Percentiles rank a stretch among this genome's conserved stretches.
These are phyloP conservation scores for Cystoisospora suis DNA, from an alignment of 169 alveolate genomes.

Conservation along the genomic window DNA sequence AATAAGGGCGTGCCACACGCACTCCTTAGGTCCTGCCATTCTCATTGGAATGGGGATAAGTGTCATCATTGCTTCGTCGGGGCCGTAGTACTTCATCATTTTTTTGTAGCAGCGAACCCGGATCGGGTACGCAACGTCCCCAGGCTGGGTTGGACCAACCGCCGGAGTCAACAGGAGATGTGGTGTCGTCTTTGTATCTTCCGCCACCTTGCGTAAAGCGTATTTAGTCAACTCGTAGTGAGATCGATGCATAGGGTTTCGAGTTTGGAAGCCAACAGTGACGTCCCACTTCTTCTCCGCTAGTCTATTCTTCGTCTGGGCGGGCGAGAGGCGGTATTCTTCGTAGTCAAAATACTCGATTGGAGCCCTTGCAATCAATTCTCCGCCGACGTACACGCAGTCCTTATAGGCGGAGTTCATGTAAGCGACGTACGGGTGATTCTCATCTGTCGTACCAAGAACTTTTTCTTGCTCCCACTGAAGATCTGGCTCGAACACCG, in stretches of 20 bases:
- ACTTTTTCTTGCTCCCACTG: slow-evolving; percentile 57
- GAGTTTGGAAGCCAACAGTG: slow-evolving; percentile 75
- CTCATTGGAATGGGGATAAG: slow-evolving; percentile 73
- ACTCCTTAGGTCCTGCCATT: slow-evolving; percentile 79
- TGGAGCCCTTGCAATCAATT: slow-evolving; percentile 1
- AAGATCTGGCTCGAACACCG: slow-evolving; percentile 50
- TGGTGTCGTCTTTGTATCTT: slow-evolving; percentile 1
- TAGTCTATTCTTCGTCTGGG: slow-evolving; percentile 5
- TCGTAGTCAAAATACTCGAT: slow-evolving; percentile 61
- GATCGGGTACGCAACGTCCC: slow-evolving; percentile 68
- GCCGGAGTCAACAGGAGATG: slow-evolving; percentile 69
- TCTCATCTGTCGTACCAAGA: slow-evolving; percentile 60
- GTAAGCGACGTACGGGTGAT: slow-evolving; percentile 66
- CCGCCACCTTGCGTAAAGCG: slow-evolving; percentile 33
- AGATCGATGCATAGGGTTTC: slow-evolving; percentile 74
- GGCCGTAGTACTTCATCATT: slow-evolving; percentile 18
- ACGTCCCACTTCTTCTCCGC: slow-evolving; percentile 55
- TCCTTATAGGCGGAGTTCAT: slow-evolving; percentile 27
- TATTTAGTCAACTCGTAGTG: slow-evolving; percentile 68
- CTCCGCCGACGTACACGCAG: slow-evolving; percentile 68
- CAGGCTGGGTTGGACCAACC: slow-evolving; percentile 74
- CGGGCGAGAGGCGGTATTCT: slow-evolving; percentile 58
- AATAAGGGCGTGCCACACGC: slow-evolving; percentile 71
- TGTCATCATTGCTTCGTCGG: slow-evolving; percentile 48
- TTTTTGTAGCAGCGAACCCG: slow-evolving; percentile 67